phyloP scores from a whole-genome alignment of 2,329 filamentous ascomycete genomes.

The Fusarium anguioides region DNA sequence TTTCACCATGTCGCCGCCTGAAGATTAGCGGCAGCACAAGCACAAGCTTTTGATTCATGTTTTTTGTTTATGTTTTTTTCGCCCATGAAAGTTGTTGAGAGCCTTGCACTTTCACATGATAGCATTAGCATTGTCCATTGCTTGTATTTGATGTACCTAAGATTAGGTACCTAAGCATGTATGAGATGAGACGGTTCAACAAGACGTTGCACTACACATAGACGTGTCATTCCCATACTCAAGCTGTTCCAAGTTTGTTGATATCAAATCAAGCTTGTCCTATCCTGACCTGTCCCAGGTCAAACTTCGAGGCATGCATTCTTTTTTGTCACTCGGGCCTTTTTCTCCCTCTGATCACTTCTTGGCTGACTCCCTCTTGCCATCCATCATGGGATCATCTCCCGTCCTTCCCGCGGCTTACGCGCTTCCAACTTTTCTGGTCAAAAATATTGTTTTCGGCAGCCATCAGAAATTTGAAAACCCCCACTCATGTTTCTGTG shows the following conservation, averaged over 20 bases:
- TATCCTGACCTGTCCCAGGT: slow-evolving; percentile 22
- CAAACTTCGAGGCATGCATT: slow-evolving; percentile 1
- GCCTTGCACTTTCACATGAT: slow-evolving; percentile 15
- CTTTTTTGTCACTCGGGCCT: slow-evolving; percentile 23
- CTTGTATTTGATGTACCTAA: slow-evolving; percentile 1
- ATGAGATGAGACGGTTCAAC: slow-evolving; percentile 14
- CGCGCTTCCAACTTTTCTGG: slow-evolving; percentile 34
- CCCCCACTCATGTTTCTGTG: slow-evolving; percentile 14
- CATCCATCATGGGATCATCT: slow-evolving; percentile 20
- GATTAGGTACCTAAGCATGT: not conserved
- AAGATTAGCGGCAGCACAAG: slow-evolving; percentile 5
- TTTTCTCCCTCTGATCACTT: slow-evolving; percentile 3
- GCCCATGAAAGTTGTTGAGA: slow-evolving; percentile 36
- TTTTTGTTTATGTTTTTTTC: slow-evolving; percentile 11
- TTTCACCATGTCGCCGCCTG: slow-evolving; percentile 23
- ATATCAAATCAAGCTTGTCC: slow-evolving; percentile 20
- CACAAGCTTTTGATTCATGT: not conserved
- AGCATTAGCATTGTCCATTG: not conserved
- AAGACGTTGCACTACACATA: not conserved
- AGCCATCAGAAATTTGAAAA: slow-evolving; percentile 1
- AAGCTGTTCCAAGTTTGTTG: slow-evolving; percentile 27
- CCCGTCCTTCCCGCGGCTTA: slow-evolving; percentile 29
- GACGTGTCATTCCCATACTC: slow-evolving; percentile 9
- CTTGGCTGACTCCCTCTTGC: slow-evolving; percentile 10
- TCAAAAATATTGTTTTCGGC: not conserved